Evolutionary conservation across 139 green algal species (phyloP).

Genomic region (Spirogloea muscicola): DNA sequence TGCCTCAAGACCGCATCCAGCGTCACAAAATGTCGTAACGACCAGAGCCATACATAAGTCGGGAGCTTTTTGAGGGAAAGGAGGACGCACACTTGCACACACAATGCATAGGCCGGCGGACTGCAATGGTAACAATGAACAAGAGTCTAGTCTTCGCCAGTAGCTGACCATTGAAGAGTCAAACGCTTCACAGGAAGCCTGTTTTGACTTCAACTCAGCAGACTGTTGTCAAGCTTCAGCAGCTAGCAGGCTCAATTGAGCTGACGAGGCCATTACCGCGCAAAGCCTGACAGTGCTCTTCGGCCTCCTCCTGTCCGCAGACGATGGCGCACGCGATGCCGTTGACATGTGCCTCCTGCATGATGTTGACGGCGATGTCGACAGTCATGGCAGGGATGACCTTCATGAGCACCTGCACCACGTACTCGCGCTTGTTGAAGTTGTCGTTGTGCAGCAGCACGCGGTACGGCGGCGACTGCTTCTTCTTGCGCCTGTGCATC

Average conservation of each 20-base stretch:
- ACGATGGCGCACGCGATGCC: conserved; percentile 75
- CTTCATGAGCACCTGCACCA: conserved; percentile 85
- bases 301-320: conserved; percentile 79
- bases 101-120: too few species aligned
- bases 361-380: conserved; percentile 83
- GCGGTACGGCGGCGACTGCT: conserved; percentile 71
- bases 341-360: conserved; percentile 73
- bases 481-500: conserved; percentile 47
- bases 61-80: too few species aligned
- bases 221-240: too few species aligned
- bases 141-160: too few species aligned
- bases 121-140: too few species aligned
- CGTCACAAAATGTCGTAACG: too few species aligned
- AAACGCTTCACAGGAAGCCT: too few species aligned
- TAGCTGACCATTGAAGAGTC: too few species aligned
- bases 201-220: too few species aligned
- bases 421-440: conserved; percentile 87
- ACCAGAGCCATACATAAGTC: too few species aligned
- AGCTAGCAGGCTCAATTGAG: conserved; percentile 72
- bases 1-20: too few species aligned
- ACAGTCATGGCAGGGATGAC: conserved; percentile 64
- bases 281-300: conserved; percentile 78
- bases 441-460: conserved; percentile 91
- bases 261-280: conserved; percentile 78
- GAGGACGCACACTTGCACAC: too few species aligned